Evolutionary conservation across 495 filamentous ascomycete genomes (phyloP), one percentile per base, ranked within the genome.

Genomic region (Aspergillus heteromorphus): DNA sequence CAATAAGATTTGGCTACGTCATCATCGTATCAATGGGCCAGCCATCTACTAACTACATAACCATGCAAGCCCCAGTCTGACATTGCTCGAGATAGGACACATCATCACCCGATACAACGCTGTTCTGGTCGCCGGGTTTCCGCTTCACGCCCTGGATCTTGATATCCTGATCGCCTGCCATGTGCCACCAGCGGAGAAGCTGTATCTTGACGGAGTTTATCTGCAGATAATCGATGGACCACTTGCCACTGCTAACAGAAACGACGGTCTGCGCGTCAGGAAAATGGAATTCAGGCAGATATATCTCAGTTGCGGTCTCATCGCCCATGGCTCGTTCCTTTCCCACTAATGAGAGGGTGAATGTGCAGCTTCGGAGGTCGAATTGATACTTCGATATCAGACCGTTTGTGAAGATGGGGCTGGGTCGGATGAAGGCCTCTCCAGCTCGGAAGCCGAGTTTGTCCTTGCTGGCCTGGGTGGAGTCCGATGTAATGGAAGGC

Each of bases 231-330:
- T 84, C 85, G 61, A 96, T 87, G 23, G 84, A 82, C 92, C 91
- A 97, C 63, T 92, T 93, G 1, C 95, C 95, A 4, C 86, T 87
- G 63, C 83, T 91, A 43, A 91, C 85, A 21, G 85, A 80, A 6
- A 97, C 82, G 2, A 70, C 71, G 25, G 84, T 87, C 7, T 78
- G 72, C 6, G 80, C 78, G 30, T 83, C 82, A 5, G 95, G 92
- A 66, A 97, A 98, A 72, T 97, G 93, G 66, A 91, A 96, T 21
- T 91, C 89, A 0, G 93, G 93, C 0, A 98, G 74, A 63, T 89
- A 95, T 10, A 97, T 82, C 53, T 89, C 84, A 0, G 92, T 97
- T 2, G 92, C 89, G 9, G 72, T 65, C 0, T 85, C 82, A 36
- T 86, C 73, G 0, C 38, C 42, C 11, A 71, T 62, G 4, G 79